These are phyloP conservation scores for Bolboschoenoplectus hybrid DNA, from an alignment of 202 grass and related monocot genomes.

Conservation along the genomic window DNA sequence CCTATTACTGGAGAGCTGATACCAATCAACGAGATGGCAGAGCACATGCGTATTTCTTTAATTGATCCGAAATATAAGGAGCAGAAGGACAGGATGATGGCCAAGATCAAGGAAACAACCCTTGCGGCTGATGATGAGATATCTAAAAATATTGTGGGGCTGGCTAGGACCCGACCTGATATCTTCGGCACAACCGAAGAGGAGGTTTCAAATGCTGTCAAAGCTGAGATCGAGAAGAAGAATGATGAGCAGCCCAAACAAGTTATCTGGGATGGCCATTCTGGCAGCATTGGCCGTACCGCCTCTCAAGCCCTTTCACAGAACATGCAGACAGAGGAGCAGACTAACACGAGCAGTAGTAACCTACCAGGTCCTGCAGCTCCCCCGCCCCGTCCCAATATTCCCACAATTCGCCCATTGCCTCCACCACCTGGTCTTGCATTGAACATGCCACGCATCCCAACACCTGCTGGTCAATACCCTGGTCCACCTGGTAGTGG, in stretches of 20 bases:
- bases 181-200: conserved; percentile 97
- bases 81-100: conserved; percentile 97
- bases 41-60: conserved; percentile 97
- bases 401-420: conserved; percentile 52
- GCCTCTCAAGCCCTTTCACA: conserved; percentile 83
- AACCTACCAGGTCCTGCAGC: conserved; percentile 60
- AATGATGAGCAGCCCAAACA: conserved; percentile 94
- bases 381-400: conserved; percentile 62
- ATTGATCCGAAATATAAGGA: conserved; percentile 99
- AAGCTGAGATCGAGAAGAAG: conserved; percentile 98
- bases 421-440: conserved; percentile 78
- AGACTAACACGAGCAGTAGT: conserved; percentile 40
- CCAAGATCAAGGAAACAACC: conserved; percentile 94
- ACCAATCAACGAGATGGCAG: conserved; percentile 93
- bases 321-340: conserved; percentile 62
- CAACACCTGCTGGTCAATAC: conserved; percentile 49
- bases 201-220: conserved; percentile 92
- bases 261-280: conserved; percentile 99
- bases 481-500: conserved; percentile 32
- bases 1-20: conserved; percentile 93
- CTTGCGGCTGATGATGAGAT: conserved; percentile 92
- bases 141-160: conserved; percentile 91
- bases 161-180: conserved; percentile 88
- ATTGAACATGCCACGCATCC: conserved; percentile 75
- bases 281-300: conserved; percentile 88